phyloP scores from a whole-genome alignment of 1,284 basidiomycete species.

The Rhodotorula mucilaginosa region DNA sequence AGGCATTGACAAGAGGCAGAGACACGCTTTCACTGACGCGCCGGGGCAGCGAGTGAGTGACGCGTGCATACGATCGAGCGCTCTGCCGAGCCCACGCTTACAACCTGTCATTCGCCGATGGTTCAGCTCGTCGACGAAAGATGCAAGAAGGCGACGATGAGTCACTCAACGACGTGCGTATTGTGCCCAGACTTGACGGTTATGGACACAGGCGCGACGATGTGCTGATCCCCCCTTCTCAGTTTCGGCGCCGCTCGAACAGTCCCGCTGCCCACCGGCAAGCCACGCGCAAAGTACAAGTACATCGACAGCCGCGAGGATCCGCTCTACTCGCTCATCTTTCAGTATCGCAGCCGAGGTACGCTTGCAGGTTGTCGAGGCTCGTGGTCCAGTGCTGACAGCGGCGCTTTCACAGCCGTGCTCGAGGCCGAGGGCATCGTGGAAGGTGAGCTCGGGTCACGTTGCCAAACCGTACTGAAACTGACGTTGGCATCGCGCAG shows the following conservation, averaged over 20 bases:
- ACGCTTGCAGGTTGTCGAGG: neutral
- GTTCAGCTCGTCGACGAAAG: conserved; percentile 6
- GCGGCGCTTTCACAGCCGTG: conserved; percentile 5
- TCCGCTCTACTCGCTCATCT: conserved; percentile 11
- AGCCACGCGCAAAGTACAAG: neutral
- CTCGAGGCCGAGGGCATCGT: conserved; percentile 26
- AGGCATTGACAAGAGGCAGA: neutral
- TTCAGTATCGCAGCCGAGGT: conserved; percentile 29
- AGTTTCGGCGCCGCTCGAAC: conserved; percentile 3
- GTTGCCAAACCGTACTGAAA: too few relatives aligned
- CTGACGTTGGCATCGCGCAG: too few relatives aligned
- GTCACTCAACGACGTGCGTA: neutral
- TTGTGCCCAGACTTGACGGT: too few relatives aligned
- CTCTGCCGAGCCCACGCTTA: neutral
- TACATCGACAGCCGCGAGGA: conserved; percentile 16
- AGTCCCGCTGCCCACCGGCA: neutral
- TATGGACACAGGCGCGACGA: neutral
- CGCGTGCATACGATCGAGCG: neutral
- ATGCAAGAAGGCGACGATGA: conserved; percentile 10
- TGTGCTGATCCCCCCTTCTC: too few relatives aligned
- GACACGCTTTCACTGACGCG: neutral
- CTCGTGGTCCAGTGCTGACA: neutral
- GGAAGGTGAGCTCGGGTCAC: neutral
- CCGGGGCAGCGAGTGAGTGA: neutral
- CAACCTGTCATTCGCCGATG: too few relatives aligned